A percentile compares a stretch with the other conserved stretches of the same genome.
Conservation (phyloP, 169 alveolate species). For the Cryptosporidium ubiquitum region DNA sequence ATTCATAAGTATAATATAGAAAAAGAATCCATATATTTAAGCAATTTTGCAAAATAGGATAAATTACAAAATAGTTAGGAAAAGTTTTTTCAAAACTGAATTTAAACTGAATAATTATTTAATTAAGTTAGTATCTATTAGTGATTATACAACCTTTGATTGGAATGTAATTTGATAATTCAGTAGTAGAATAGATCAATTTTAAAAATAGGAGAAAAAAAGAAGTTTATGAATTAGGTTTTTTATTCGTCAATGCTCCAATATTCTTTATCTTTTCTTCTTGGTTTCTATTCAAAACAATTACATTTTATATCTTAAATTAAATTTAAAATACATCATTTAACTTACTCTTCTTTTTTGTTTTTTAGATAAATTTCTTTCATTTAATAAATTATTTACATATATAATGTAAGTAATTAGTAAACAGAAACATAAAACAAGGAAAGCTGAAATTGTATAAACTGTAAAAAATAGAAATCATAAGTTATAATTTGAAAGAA, state of each 20-base stretch:
- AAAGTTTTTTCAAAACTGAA: too few relatives aligned
- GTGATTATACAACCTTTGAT: too few relatives aligned
- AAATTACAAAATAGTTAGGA: too few relatives aligned
- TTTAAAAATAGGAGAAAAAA: too few relatives aligned
- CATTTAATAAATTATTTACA: conserved; percentile 45
- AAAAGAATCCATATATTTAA: too few relatives aligned
- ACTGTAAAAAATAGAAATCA: background rate
- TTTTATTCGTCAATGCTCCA: conserved; percentile 67
- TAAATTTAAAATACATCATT: background rate
- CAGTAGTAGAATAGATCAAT: too few relatives aligned
- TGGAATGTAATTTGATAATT: too few relatives aligned
- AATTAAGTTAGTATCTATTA: too few relatives aligned
- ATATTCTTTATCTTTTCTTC: conserved; percentile 65
- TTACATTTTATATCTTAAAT: background rate
- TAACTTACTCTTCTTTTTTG: conserved; percentile 51
- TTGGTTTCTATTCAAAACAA: conserved; percentile 30
- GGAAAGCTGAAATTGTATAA: conserved; percentile 30
- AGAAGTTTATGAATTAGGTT: background rate
- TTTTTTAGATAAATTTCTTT: conserved; percentile 13
- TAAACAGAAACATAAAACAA: conserved; percentile 12
- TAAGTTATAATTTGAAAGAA: background rate
- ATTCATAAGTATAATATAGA: too few relatives aligned
- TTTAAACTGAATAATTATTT: too few relatives aligned
- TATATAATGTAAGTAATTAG: conserved; percentile 39
- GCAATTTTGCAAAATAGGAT: too few relatives aligned